Base-by-base conservation (phyloP, 2,329 filamentous ascomycete genomes). In the Aureobasidium musti region DNA sequence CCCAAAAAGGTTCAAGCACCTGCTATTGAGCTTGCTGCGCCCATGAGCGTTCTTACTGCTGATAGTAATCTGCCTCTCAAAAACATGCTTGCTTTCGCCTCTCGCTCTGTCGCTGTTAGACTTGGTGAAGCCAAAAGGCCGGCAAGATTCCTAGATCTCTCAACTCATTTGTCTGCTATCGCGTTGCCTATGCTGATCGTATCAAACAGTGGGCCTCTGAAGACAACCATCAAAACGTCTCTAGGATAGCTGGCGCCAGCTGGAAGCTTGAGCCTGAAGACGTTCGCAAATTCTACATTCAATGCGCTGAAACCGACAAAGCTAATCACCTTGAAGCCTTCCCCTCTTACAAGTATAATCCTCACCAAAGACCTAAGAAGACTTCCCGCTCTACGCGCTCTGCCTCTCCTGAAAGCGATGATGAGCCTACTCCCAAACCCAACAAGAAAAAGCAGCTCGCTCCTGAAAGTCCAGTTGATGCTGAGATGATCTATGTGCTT, bases 181-280 rank as follows among this genome's bases (percentile, higher is more conserved):
- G 43, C 19, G 8, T 28, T 30, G 39, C 57, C 2, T 61, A 61
- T 37, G 39, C 57, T 49, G 30, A 61, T 13, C 54, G 35, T 30
- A n/a, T 39, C 26, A 59, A 13, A 26, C 35, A 59, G 5, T 43
- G 23, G 21, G 37, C 17, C 7, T 41, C 54, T 26, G 28, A 30
- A 3, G 13, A 30, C 8, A 21, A 5, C 23, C 23, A 59, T 19
- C 54, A 39, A 10, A 11, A 13, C 6, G 10, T 59, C 14, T 59
- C 54, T 3, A n/a, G 7, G 6, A 33, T 59, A 30, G 13, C 23
- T 21, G 54, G 54, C 2, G 23, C 19, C 4, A 28, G n/a, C 8
- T 59, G 54, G 54, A 59, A 30, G 37, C 14, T 59, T 19, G 54
- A 59, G 54, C 19, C 54, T 21, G 14, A 59, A 2, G 7, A 30